phyloP scores from a whole-genome alignment of 768 basidiomycete genomes.

The Lactifluus volemus region DNA sequence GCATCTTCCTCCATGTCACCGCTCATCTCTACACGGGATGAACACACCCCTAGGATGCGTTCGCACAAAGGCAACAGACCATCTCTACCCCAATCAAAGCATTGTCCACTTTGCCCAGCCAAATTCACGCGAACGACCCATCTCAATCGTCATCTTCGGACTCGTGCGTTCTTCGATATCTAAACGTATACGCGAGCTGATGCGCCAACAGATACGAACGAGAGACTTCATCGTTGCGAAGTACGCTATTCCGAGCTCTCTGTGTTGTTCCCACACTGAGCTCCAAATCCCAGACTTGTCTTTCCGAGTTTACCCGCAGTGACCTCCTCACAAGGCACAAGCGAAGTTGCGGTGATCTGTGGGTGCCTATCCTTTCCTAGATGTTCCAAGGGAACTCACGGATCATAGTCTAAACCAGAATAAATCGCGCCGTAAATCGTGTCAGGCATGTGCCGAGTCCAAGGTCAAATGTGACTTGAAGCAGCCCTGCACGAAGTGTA shows the following conservation, averaged over 20 bases:
- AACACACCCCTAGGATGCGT: slow-evolving; percentile 36
- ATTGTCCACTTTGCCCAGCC: slow-evolving; percentile 53
- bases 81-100: slow-evolving; percentile 53
- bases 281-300: slow-evolving; percentile 38
- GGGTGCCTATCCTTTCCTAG: slow-evolving; percentile 23
- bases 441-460: slow-evolving; percentile 57
- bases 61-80: slow-evolving; percentile 51
- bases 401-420: slow-evolving; percentile 30
- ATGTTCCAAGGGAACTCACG: not conserved
- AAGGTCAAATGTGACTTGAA: slow-evolving; percentile 61
- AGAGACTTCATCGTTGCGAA: slow-evolving; percentile 52
- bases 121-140: slow-evolving; percentile 63
- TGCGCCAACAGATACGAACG: slow-evolving; percentile 44
- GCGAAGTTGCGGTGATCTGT: slow-evolving; percentile 56
- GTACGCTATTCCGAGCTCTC: slow-evolving; percentile 28
- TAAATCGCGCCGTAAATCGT: slow-evolving; percentile 54
- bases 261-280: not conserved
- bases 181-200: not conserved
- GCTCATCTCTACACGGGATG: slow-evolving; percentile 11
- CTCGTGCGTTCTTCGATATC: slow-evolving; percentile 36
- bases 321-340: slow-evolving; percentile 59
- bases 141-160: slow-evolving; percentile 55
- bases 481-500: slow-evolving; percentile 54
- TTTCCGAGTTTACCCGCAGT: slow-evolving; percentile 59
- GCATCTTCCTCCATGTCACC: slow-evolving; percentile 15